These are phyloP conservation scores for Vicia sativa DNA, from an alignment of 306 rosid species.

Conservation along the genomic window DNA sequence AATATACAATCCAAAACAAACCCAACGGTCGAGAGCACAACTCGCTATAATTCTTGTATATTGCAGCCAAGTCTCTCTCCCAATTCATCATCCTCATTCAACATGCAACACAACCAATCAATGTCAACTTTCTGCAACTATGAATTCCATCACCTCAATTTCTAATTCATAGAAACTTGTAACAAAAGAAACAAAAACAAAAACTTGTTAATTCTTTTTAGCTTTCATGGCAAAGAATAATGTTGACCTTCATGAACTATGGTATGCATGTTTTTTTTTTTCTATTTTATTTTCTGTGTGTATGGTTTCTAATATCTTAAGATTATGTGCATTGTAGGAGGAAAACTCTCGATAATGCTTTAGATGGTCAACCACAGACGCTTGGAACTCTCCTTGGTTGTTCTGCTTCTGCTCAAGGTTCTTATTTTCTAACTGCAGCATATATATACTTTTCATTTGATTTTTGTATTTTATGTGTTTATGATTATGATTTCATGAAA, in stretches of 20 bases:
- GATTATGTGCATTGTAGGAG: slow-evolving; percentile 42
- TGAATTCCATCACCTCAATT: background rate
- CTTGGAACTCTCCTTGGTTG: slow-evolving; percentile 32
- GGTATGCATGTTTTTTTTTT: slow-evolving; percentile 48
- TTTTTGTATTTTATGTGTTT: background rate
- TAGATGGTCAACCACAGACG: slow-evolving; percentile 23
- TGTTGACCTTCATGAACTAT: slow-evolving; percentile 19
- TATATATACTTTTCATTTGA: background rate
- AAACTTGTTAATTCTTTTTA: background rate
- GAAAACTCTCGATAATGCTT: too few relatives aligned
- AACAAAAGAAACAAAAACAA: slow-evolving; percentile 3
- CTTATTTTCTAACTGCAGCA: slow-evolving; percentile 14
- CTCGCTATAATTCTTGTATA: slow-evolving; percentile 49
- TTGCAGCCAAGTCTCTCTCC: slow-evolving; percentile 46
- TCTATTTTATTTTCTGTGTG: background rate
- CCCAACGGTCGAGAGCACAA: slow-evolving; percentile 51
- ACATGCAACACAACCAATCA: background rate
- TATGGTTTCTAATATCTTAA: slow-evolving; percentile 15
- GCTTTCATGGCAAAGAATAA: slow-evolving; percentile 50
- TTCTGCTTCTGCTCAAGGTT: slow-evolving; percentile 71
- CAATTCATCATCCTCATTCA: background rate
- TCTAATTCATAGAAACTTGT: background rate
- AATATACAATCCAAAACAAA: slow-evolving; percentile 19
- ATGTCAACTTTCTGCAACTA: slow-evolving; percentile 17
- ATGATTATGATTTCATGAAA: slow-evolving; percentile 8